Evolutionary conservation across 768 basidiomycete genomes (phyloP).

Genomic region (Kwoniella sp.): DNA sequence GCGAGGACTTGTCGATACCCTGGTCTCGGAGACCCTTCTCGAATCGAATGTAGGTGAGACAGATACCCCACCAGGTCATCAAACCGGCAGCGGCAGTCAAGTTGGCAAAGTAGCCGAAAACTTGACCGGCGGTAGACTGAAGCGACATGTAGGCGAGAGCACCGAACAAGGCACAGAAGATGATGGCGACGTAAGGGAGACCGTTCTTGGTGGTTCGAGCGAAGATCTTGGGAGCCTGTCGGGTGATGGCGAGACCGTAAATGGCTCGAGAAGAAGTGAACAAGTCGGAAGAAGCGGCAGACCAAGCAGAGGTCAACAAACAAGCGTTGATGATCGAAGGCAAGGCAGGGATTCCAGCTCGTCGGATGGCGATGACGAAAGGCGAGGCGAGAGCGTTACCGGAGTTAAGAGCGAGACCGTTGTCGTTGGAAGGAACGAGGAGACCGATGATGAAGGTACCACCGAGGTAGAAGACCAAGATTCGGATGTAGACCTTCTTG

Average conservation of each 20-base stretch:
- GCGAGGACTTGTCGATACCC: conserved; percentile 68
- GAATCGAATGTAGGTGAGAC: conserved; percentile 78
- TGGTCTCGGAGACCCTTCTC: conserved; percentile 78
- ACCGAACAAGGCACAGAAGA: conserved; percentile 68
- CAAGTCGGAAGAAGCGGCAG: conserved; percentile 83
- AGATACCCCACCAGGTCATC: conserved; percentile 80
- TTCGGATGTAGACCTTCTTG: conserved; percentile 70
- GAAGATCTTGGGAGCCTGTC: conserved; percentile 84
- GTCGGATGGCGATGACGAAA: conserved; percentile 77
- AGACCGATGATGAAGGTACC: conserved; percentile 78
- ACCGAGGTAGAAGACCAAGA: conserved; percentile 67
- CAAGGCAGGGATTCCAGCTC: conserved; percentile 80
- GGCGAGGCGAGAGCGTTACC: conserved; percentile 76
- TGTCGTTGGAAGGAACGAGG: conserved; percentile 65
- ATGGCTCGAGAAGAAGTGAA: conserved; percentile 78
- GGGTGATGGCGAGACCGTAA: conserved; percentile 76
- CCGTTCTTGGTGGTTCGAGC: conserved; percentile 69
- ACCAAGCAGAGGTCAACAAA: conserved; percentile 87
- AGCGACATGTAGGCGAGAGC: conserved; percentile 76
- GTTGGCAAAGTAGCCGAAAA: conserved; percentile 76
- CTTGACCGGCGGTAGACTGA: conserved; percentile 66
- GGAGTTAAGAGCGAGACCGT: conserved; percentile 61
- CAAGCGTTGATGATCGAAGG: conserved; percentile 69
- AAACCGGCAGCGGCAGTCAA: conserved; percentile 65
- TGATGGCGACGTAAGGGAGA: conserved; percentile 73